Conservation (phyloP, 768 basidiomycete species). For the Kwoniella dejecticola region DNA sequence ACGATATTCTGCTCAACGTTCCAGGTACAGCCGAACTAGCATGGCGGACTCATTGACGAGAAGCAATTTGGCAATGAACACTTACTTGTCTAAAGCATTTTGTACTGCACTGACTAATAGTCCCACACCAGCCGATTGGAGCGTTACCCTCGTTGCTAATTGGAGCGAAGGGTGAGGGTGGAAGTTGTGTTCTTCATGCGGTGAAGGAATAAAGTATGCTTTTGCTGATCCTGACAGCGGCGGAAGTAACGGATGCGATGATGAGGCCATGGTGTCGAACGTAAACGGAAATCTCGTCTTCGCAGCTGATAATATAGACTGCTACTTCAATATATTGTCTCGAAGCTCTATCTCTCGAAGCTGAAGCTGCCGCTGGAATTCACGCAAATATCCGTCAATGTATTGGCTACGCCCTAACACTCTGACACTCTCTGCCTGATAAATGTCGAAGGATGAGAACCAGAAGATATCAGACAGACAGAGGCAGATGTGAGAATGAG, state of each 20-base stretch:
- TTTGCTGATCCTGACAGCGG: slow-evolving; percentile 29
- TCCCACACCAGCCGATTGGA: slow-evolving; percentile 57
- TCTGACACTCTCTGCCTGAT: slow-evolving; percentile 5
- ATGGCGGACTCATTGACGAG: no score
- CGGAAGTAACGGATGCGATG: slow-evolving; percentile 44
- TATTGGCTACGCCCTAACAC: slow-evolving; percentile 9
- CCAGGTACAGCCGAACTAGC: background rate
- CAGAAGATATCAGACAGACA: background rate
- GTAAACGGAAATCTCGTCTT: no score
- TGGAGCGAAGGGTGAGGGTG: slow-evolving; percentile 46
- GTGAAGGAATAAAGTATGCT: slow-evolving; percentile 45
- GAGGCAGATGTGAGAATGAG: background rate
- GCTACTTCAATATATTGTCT: no score
- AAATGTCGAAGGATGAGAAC: no score
- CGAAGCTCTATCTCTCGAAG: no score
- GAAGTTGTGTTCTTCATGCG: slow-evolving; percentile 42
- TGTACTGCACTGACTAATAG: slow-evolving; percentile 63
- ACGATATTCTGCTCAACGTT: no score
- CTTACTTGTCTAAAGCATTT: slow-evolving; percentile 69
- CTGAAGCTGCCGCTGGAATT: no score
- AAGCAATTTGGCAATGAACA: slow-evolving; percentile 1
- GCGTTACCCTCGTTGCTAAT: slow-evolving; percentile 50
- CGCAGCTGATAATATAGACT: no score
- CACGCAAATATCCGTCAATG: slow-evolving; percentile 19
- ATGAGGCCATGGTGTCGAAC: slow-evolving; percentile 28